Conservation (phyloP, 1,139 yeast species). For the Pneumocystis wakefieldiae region DNA sequence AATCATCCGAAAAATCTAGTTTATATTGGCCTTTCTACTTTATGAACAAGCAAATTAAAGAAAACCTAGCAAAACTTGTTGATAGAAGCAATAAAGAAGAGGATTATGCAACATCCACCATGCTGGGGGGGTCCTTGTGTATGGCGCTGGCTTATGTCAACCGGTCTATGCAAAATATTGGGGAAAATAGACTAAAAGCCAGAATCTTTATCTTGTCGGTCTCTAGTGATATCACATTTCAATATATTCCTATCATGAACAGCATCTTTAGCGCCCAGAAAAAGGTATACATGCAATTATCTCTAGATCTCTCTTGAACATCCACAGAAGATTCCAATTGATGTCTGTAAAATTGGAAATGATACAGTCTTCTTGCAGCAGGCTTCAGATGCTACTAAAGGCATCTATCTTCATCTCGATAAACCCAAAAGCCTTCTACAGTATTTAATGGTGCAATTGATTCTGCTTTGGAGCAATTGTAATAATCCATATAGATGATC, state of each 20-base stretch:
- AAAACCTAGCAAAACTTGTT: conserved; percentile 40
- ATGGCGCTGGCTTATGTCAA: conserved; percentile 68
- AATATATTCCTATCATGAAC: conserved; percentile 90
- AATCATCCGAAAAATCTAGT: conserved; percentile 10
- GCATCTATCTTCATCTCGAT: conserved; percentile 63
- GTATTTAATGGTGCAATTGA: conserved; percentile 32
- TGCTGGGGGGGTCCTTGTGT: conserved; percentile 67
- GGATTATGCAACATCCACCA: conserved; percentile 27
- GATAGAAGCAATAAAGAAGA: conserved; percentile 20
- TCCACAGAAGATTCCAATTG: conserved; percentile 53
- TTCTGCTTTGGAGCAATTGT: background rate
- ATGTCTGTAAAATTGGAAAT: conserved; percentile 69
- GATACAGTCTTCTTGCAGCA: conserved; percentile 82
- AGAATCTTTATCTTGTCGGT: conserved; percentile 62
- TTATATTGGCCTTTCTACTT: conserved; percentile 80
- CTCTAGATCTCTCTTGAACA: background rate
- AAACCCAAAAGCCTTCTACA: conserved; percentile 70
- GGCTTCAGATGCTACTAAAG: conserved; percentile 89
- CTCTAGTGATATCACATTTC: conserved; percentile 61
- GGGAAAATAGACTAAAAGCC: conserved; percentile 34
- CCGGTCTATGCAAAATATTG: conserved; percentile 24
- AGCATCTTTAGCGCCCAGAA: conserved; percentile 92
- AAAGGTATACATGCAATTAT: conserved; percentile 27
- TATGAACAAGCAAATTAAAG: conserved; percentile 65
- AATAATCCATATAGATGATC: conserved; percentile 26